Base-by-base conservation (phyloP, 768 basidiomycete genomes). In the Vishniacozyma victoriae region DNA sequence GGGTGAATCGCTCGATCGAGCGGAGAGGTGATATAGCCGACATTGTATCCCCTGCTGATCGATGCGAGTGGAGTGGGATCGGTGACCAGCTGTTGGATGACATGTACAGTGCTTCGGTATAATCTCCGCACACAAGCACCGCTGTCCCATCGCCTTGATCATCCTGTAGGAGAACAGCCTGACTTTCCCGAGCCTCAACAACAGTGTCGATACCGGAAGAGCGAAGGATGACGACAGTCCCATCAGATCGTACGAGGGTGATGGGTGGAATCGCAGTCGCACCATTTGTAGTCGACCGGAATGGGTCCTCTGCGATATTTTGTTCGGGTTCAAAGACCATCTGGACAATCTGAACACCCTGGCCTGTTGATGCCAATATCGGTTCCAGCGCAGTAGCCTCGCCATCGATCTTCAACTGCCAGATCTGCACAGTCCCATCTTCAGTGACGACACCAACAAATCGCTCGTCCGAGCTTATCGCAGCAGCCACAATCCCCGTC, bases 401-500 rank as follows among this genome's bases (percentile, higher is more conserved):
- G 19, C 40, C 44, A 1, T 55, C 54, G n/a, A 35, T 35, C 9
- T 23, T 15, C 5, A 45, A 25, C 26, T 44, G 26, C 48, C 52
- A 55, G 6, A 39, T 35, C 25, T 48, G 43, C 9, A 57, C 16
- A 11, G 20, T 29, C 0, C 49, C 55, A 2, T 39, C 23, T 20
- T 39, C 44, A 18, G 60, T 31, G 14, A 27, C 15, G 15, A 37
- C 42, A 11, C 45, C 46, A 14, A 55, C 41, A 22, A 64, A 47
- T 4, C 44, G 50, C 29, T 54, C 56, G 14, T 46, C 47, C 3
- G 29, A n/a, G 22, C 31, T 46, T 7, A 40, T 31, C 11, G 9
- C 16, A 9, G 41, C 20, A 5, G 24, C 33, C 22, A 33, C 29
- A 33, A 9, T 9, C 29, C 29, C 29, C 9, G 29, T n/a, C 29